Base-by-base conservation (phyloP, 2,329 filamentous ascomycete species). In the Penicillium sp. region DNA sequence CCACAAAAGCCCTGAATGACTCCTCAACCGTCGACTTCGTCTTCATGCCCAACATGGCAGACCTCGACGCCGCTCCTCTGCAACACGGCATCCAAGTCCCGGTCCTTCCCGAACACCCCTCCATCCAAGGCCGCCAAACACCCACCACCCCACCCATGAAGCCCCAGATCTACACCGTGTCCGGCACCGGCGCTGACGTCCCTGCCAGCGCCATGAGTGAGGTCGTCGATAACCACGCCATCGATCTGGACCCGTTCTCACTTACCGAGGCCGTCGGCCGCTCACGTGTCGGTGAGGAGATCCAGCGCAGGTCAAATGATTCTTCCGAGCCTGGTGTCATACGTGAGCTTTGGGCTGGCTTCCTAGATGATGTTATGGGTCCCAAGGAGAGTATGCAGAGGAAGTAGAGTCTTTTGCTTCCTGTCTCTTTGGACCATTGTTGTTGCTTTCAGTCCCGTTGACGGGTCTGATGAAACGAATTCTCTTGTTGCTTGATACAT, bases 21-120 rank as follows among this genome's bases (percentile, higher is more conserved):
- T 75, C 72, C 57, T 85, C 82, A 39, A 84, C 84, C 40, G 82
- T 87, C 57, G 85, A 87, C 75, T 86, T 87, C 66, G 80, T 80
- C 64, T 86, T 81, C 74, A 76, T 87, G 62, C 85, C 85, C 35
- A 76, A 77, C 53, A 75, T 79, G 62, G 74, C 79, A 29, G 69
- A 75, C 49, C 71, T 78, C 32, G 76, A 80, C 48, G 62, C 68
- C 14, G 58, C 68, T 14, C 56, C 71, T 31, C 61, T 69, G 44
- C 66, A 69, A 29, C 67, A 75, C 5, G 67, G 73, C 35, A 68
- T 79, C 11, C 76, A 78, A 47, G 77, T 84, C 43, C 82, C 82
- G 56, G 77, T 84, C 61, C 72, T 83, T 54, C 75, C 79, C 56
- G 73, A 78, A 31, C 56, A 65, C 32, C 64, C 63, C 62, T 68